Base-by-base conservation (phyloP, 805 yeast species). In the Wickerhamiella spandovensis region DNA sequence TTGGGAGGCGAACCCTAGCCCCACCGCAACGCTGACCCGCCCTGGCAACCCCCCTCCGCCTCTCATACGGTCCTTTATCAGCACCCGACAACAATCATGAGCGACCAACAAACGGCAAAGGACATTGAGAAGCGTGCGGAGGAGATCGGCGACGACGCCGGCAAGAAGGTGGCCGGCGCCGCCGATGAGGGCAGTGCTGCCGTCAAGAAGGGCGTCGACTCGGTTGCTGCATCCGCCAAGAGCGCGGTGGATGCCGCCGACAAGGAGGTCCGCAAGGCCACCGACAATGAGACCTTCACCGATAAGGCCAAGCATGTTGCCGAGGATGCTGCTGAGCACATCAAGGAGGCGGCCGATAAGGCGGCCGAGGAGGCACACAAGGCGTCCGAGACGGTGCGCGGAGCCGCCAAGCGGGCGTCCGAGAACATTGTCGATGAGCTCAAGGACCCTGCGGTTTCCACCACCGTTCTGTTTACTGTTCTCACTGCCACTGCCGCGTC, bases 401-500 rank as follows among this genome's bases (percentile, higher is more conserved):
- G 45, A 15, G 43, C 51, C 15, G 51, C 57, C 42, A 50, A 51
- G 46, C 46, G 39, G 50, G 53, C 51, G 51, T 50, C 58, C 21
- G 58, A 58, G 20, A 53, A 51, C 51, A 37, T 58, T 25, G 52
- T 47, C 24, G 61, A 59, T 44, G 60, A 58, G 50, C 51, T 59
- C 22, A 55, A 53, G 46, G 63, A 59, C 51, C 61, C 63, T 3
- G 61, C 61, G 17, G 52, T 56, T 7, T 53, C 58, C 46, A 58
- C 63, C 25, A 59, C 63, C 38, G 60, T 57, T 12, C 51, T 58
- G 20, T 58, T 59, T 48, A 54, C 63, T 3, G 57, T 57, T 17
- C 54, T 58, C 38, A 57, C 61, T 13, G 57, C 61, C 43, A 51
- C 61, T n/a, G 63, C 63, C 9, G 63, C 63, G 28, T 52, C 60